These are phyloP conservation scores for Fraxinus quadrangulata DNA, from an alignment of 257 asterid species.

Conservation along the genomic window DNA sequence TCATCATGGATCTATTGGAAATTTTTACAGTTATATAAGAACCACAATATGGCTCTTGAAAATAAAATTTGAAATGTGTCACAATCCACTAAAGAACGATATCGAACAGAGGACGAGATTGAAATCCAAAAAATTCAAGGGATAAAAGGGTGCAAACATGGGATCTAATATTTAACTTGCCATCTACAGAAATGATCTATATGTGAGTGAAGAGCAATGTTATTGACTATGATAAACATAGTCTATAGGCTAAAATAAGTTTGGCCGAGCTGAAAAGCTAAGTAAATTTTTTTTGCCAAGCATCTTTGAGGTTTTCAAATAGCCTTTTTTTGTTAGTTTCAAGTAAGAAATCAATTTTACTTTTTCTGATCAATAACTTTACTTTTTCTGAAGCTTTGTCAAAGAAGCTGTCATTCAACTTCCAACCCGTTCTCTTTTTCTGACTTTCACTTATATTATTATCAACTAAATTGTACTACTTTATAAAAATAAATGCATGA, in stretches of 20 bases:
- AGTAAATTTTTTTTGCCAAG: neutral
- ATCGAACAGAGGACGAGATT: conserved; percentile 43
- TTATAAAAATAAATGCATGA: too few relatives aligned
- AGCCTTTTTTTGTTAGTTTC: neutral
- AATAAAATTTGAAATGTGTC: neutral
- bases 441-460: too few relatives aligned
- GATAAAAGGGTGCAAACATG: conserved; percentile 19
- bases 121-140: conserved; percentile 6
- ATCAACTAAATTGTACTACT: too few relatives aligned
- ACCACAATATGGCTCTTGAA: neutral
- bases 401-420: neutral
- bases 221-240: neutral
- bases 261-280: neutral
- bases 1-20: conserved; percentile 52
- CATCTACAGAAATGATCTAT: conserved; percentile 6
- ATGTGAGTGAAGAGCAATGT: conserved; percentile 1
- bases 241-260: neutral
- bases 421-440: too few relatives aligned
- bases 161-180: conserved; percentile 54
- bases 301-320: neutral
- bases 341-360: too few relatives aligned
- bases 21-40: conserved; percentile 8
- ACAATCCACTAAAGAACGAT: neutral
- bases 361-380: too few relatives aligned
- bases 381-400: neutral